Evolutionary conservation across 495 filamentous ascomycete genomes (phyloP).

Genomic region (Neurospora sp.): DNA sequence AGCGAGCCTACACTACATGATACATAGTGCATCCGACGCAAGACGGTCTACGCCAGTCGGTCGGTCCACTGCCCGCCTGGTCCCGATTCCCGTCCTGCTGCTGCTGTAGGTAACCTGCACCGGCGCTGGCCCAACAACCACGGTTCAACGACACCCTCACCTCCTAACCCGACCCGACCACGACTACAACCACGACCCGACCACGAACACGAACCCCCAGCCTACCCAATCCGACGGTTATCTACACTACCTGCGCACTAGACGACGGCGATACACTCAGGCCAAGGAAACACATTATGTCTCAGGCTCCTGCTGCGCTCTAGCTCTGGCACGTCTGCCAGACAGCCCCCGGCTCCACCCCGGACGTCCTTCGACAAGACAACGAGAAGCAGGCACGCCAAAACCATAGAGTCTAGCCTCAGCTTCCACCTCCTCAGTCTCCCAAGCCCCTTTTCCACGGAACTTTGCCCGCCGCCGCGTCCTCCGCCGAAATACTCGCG

Average conservation of each 20-base stretch:
- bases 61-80: neutral
- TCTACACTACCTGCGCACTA: neutral
- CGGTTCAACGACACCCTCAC: neutral
- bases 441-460: neutral
- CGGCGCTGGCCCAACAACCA: neutral
- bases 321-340: constrained; percentile 41
- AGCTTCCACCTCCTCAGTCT: neutral
- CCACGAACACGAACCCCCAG: neutral
- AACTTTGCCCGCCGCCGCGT: neutral
- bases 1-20: neutral
- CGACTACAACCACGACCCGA: neutral
- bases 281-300: constrained; percentile 31
- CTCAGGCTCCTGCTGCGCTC: constrained; percentile 34
- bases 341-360: constrained; percentile 9
- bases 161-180: neutral
- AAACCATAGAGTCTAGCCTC: neutral
- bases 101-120: neutral
- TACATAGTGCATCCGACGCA: neutral
- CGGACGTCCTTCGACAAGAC: neutral
- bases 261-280: neutral
- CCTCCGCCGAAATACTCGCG: neutral
- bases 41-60: neutral
- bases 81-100: neutral
- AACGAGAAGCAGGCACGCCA: neutral
- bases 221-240: neutral